phyloP scores from a whole-genome alignment of 768 basidiomycete genomes.

The Russula dissimulans region DNA sequence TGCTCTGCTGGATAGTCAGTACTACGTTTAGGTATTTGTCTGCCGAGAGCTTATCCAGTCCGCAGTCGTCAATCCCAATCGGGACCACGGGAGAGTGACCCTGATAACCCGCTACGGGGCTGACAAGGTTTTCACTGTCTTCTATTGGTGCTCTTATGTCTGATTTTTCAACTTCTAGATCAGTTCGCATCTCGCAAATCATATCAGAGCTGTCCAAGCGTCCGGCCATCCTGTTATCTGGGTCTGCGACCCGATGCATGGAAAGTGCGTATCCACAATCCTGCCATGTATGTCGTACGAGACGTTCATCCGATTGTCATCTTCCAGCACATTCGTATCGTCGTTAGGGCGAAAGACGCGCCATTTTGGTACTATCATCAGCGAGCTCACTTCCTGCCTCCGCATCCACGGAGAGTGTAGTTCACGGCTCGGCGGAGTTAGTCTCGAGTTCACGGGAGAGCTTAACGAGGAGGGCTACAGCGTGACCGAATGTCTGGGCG shows the following conservation, averaged over 20 bases:
- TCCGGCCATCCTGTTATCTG: slow-evolving; percentile 85
- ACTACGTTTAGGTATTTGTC: not conserved
- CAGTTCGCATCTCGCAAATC: slow-evolving; percentile 59
- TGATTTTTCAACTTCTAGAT: slow-evolving; percentile 38
- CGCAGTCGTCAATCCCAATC: slow-evolving; percentile 79
- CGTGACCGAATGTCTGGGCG: slow-evolving; percentile 95
- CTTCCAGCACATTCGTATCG: slow-evolving; percentile 69
- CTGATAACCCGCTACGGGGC: slow-evolving; percentile 94
- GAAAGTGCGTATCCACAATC: slow-evolving; percentile 61
- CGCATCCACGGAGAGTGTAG: slow-evolving; percentile 63
- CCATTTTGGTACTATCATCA: slow-evolving; percentile 80
- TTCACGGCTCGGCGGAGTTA: slow-evolving; percentile 77
- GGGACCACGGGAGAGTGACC: slow-evolving; percentile 75
- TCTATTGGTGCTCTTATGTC: not conserved
- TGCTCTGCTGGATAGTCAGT: slow-evolving; percentile 62
- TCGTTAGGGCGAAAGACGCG: slow-evolving; percentile 79
- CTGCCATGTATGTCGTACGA: not conserved
- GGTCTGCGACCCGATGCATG: slow-evolving; percentile 98
- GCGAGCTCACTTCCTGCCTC: slow-evolving; percentile 75
- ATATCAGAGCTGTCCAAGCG: slow-evolving; percentile 71
- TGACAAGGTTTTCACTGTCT: slow-evolving; percentile 44
- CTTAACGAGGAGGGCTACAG: slow-evolving; percentile 49
- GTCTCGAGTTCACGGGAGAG: slow-evolving; percentile 89
- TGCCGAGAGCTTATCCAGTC: not conserved
- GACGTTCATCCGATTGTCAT: not conserved